Percentiles rank a stretch among this genome's conserved stretches.
phyloP scores from a whole-genome alignment of 2,329 filamentous ascomycete genomes.

The Sclerotinia glacialis region DNA sequence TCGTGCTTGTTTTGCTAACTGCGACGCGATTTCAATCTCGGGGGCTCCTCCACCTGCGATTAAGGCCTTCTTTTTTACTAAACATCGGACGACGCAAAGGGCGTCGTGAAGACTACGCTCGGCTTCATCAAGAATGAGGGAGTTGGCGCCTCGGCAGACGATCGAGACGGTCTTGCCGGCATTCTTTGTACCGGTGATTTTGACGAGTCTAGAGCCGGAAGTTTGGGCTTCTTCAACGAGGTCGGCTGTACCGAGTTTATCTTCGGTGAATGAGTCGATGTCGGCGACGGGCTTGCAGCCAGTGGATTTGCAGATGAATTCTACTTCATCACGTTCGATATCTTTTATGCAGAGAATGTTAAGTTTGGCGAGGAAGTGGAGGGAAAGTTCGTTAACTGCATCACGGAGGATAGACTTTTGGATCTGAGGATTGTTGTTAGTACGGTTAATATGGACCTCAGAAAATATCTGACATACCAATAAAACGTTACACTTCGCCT shows the following conservation, averaged over 20 bases:
- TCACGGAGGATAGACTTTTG: slow-evolving; percentile 98
- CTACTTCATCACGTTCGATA: slow-evolving; percentile 96
- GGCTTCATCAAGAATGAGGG: slow-evolving; percentile 90
- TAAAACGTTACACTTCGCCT: slow-evolving; percentile 94
- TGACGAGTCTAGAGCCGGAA: slow-evolving; percentile 87
- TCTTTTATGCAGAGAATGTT: slow-evolving; percentile 96
- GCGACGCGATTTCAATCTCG: slow-evolving; percentile 92
- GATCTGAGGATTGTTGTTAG: slow-evolving; percentile 62
- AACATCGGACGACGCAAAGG: slow-evolving; percentile 92
- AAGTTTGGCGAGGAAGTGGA: slow-evolving; percentile 96
- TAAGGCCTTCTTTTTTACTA: slow-evolving; percentile 99
- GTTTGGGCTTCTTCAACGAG: slow-evolving; percentile 88
- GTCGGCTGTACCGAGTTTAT: slow-evolving; percentile 93
- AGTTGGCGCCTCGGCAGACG: slow-evolving; percentile 91
- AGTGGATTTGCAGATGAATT: slow-evolving; percentile 98
- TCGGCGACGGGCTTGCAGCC: slow-evolving; percentile 99
- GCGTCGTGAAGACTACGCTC: slow-evolving; percentile 96
- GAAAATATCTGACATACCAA: slow-evolving; percentile 5
- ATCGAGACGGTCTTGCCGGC: slow-evolving; percentile 88
- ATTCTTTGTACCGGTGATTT: slow-evolving; percentile 86
- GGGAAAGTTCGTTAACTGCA: slow-evolving; percentile 93
- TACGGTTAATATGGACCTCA: background rate
- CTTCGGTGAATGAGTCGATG: slow-evolving; percentile 96
- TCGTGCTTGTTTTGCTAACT: slow-evolving; percentile 77
- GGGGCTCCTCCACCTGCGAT: slow-evolving; percentile 95